Evolutionary conservation across 2,329 filamentous ascomycete genomes (phyloP).

Genomic region (Periconia sp.): DNA sequence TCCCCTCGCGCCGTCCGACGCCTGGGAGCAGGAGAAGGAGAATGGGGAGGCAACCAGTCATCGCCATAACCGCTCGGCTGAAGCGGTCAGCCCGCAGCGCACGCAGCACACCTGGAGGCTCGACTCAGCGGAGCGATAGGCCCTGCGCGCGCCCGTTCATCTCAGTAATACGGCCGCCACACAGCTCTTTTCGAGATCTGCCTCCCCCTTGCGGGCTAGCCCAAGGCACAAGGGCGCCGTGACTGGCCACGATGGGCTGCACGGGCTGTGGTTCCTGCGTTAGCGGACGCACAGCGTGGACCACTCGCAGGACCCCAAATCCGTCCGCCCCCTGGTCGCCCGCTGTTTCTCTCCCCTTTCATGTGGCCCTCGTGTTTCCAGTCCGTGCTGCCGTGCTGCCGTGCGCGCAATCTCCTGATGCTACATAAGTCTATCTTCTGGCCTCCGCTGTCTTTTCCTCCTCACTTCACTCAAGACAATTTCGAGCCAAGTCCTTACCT

Average conservation of each 20-base stretch:
- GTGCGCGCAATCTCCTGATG: slow-evolving; percentile 44
- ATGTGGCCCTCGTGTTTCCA: slow-evolving; percentile 39
- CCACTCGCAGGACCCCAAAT: slow-evolving; percentile 36
- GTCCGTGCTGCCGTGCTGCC: too few relatives aligned
- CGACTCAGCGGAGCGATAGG: slow-evolving; percentile 27
- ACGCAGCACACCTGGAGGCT: slow-evolving; percentile 22
- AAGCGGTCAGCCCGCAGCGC: slow-evolving; percentile 15
- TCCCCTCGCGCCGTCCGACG: slow-evolving; percentile 6
- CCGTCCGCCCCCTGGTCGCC: slow-evolving; percentile 32
- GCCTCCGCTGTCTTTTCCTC: slow-evolving; percentile 27
- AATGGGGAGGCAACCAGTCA: slow-evolving; percentile 14
- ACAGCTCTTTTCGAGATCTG: slow-evolving; percentile 25
- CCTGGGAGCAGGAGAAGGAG: too few relatives aligned
- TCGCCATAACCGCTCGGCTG: slow-evolving; percentile 32
- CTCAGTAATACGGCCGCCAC: slow-evolving; percentile 41
- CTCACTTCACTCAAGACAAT: slow-evolving; percentile 44
- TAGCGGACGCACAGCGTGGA: slow-evolving; percentile 35
- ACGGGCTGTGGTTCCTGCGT: slow-evolving; percentile 47
- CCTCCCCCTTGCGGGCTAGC: slow-evolving; percentile 38
- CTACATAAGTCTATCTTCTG: slow-evolving; percentile 40
- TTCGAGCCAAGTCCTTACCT: slow-evolving; percentile 45
- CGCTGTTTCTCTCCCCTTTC: slow-evolving; percentile 34
- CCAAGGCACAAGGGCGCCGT: slow-evolving; percentile 25
- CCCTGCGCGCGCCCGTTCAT: slow-evolving; percentile 29
- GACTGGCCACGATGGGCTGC: slow-evolving; percentile 34